These are phyloP conservation scores for Diaporthe humulicola DNA, from an alignment of 2,329 filamentous ascomycete genomes.

Conservation along the genomic window DNA sequence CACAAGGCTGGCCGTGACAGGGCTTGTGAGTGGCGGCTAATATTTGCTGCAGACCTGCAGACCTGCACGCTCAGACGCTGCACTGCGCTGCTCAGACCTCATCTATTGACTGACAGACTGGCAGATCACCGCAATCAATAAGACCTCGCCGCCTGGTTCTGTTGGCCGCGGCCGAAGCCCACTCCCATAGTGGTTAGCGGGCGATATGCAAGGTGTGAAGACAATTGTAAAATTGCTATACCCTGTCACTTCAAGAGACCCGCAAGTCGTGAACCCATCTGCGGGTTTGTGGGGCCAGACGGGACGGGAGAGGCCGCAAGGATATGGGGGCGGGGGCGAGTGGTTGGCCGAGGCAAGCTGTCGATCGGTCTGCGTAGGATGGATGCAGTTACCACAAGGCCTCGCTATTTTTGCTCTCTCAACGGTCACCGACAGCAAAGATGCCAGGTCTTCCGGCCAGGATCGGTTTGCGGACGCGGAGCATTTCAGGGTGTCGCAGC, in stretches of 20 bases:
- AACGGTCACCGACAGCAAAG: not conserved
- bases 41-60: constrained; percentile 8
- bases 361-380: not conserved
- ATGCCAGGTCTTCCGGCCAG: not conserved
- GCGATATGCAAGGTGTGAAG: not conserved
- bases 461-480: not conserved
- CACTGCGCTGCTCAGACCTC: not conserved
- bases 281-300: constrained; percentile 11
- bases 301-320: constrained; percentile 26
- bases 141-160: not conserved
- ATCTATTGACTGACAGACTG: constrained; percentile 10
- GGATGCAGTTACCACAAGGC: not conserved
- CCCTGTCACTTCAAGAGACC: not conserved
- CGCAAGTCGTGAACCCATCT: constrained; percentile 10
- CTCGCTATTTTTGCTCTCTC: not conserved
- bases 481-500: not conserved
- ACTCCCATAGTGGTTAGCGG: not conserved
- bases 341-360: not conserved
- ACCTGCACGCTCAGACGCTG: constrained; percentile 14
- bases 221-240: not conserved
- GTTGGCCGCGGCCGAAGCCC: not conserved
- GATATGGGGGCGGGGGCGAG: not conserved
- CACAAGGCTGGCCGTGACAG: not conserved
- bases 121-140: not conserved
- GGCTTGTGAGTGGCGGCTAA: constrained; percentile 29